phyloP scores from a whole-genome alignment of 192 early-diverging fungal species.

The Backusella circina region DNA sequence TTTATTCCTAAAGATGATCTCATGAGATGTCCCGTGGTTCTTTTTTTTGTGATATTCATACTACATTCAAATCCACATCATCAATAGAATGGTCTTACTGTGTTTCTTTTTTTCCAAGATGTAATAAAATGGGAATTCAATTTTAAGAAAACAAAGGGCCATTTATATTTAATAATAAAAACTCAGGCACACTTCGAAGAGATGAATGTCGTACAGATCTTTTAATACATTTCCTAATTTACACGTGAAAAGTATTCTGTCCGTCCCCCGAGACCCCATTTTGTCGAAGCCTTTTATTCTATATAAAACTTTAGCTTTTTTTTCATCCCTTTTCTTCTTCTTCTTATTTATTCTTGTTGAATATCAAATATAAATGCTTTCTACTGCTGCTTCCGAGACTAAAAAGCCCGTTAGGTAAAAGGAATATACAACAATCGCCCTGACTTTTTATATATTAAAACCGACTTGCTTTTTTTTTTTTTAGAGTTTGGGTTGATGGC shows the following conservation, averaged over 20 bases:
- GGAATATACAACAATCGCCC: neutral
- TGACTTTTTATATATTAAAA: neutral
- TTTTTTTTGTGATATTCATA: neutral
- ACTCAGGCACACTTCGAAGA: neutral
- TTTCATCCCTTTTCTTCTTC: neutral
- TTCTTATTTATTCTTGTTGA: neutral
- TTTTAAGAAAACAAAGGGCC: neutral
- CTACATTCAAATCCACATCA: too few relatives aligned
- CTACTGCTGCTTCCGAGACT: neutral
- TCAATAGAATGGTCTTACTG: too few relatives aligned
- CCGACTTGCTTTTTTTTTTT: neutral
- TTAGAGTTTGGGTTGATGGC: slow-evolving; percentile 83
- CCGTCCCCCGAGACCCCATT: neutral
- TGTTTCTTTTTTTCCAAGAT: too few relatives aligned
- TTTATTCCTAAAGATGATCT: neutral
- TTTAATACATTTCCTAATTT: neutral
- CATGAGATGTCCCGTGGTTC: neutral
- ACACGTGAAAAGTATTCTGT: slow-evolving; percentile 1
- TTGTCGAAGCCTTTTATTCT: neutral
- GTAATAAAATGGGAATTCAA: neutral
- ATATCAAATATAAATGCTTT: neutral
- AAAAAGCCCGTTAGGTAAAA: slow-evolving; percentile 13
- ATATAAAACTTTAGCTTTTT: neutral
- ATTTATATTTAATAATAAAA: too few relatives aligned
- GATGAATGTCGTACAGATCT: neutral